Percentiles rank a stretch among this genome's conserved stretches.
Evolutionary conservation across 768 basidiomycete species (phyloP).

Genomic region (Russula brevipes): DNA sequence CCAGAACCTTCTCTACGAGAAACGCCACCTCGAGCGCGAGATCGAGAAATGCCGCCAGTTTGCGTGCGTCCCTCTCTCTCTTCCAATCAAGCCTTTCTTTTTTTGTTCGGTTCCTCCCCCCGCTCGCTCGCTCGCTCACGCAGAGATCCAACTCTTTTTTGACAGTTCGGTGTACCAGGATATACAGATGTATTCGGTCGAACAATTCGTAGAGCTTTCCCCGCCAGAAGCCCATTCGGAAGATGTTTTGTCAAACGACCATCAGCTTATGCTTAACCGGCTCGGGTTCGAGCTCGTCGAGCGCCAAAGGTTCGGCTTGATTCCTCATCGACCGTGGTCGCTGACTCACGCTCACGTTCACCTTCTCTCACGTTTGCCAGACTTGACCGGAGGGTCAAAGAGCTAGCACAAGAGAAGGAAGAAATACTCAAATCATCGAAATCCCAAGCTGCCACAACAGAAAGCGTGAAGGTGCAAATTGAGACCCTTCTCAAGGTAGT

Average conservation of each 20-base stretch:
- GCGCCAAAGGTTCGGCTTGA: slow-evolving; percentile 66
- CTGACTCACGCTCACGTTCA: slow-evolving; percentile 14
- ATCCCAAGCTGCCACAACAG: slow-evolving; percentile 63
- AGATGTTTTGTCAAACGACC: slow-evolving; percentile 60
- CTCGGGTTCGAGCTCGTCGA: slow-evolving; percentile 84
- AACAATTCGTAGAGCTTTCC: slow-evolving; percentile 65
- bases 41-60: slow-evolving; percentile 92
- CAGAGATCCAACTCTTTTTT: background rate
- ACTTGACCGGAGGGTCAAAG: slow-evolving; percentile 64
- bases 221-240: slow-evolving; percentile 60
- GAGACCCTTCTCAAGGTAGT: slow-evolving; percentile 69
- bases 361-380: slow-evolving; percentile 35
- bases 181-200: slow-evolving; percentile 63
- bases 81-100: background rate
- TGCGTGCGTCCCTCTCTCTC: slow-evolving; percentile 50
- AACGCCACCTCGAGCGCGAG: slow-evolving; percentile 83
- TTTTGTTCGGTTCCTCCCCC: slow-evolving; percentile 8
- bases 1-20: slow-evolving; percentile 86
- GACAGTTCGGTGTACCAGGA: slow-evolving; percentile 84
- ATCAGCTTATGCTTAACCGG: slow-evolving; percentile 83
- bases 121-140: background rate
- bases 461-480: slow-evolving; percentile 73
- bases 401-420: slow-evolving; percentile 65
- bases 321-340: slow-evolving; percentile 19
- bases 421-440: slow-evolving; percentile 78